Evolutionary conservation across 2,329 filamentous ascomycete species (phyloP), one percentile per base, ranked within the genome.

Genomic region (Coniella vitis): DNA sequence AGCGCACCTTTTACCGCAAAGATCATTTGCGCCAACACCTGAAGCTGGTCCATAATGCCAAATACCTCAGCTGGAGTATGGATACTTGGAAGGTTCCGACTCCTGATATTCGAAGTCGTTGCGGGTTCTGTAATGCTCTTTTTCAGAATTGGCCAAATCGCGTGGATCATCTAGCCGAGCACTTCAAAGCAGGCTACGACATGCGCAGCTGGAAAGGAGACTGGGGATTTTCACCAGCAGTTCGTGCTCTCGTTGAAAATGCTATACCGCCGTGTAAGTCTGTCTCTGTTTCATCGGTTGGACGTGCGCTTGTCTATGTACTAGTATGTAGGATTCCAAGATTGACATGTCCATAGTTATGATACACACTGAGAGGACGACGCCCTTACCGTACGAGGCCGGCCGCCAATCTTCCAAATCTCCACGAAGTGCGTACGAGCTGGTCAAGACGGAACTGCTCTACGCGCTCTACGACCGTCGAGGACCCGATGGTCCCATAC

Each of bases 141-240:
- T 75, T 83, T 69, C 75, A 79, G 56, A 79, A 74, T 38, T 84
- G 81, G 81, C 73, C 71, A 9, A 69, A 74, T 48, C 70, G 81
- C 59, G 70, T 77, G 14, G 80, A 84, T 57, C 81, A 84, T 58
- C 65, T 84, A 35, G 80, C 81, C n/a, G 78, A 83, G 55, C 81
- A 84, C 63, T 84, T 83, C 69, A 83, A 82, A 65, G 76, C 72
- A 21, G 79, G 81, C 66, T 76, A 75, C 55, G 79, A 76, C 58
- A 84, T 84, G 80, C 77, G 75, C 54, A 78, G 83, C 63, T 84
- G 81, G 81, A 81, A 82, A 70, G 81, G 81, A 68, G 80, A 81
- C 64, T 83, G 80, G 79, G 81, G 81, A 70, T 83, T 84, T 54
- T 80, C 83, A 48, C 67, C 69, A 22, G 73, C 77, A 32, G 74